Percentiles rank a stretch among this genome's conserved stretches.
These are phyloP conservation scores for Fusarium ambrosium DNA, from an alignment of 2,329 filamentous ascomycete species.

Conservation along the genomic window DNA sequence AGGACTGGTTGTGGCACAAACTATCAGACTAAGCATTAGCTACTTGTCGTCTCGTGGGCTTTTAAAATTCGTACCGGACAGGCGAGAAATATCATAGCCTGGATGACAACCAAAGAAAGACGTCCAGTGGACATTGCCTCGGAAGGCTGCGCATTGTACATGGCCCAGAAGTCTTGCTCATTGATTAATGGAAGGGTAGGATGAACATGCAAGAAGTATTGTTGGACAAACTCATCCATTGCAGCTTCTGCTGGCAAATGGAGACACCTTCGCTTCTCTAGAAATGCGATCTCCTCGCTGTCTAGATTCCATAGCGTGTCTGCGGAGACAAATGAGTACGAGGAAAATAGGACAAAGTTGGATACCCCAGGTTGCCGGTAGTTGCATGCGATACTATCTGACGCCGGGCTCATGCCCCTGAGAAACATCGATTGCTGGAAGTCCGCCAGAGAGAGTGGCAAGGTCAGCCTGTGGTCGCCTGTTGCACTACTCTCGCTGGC, in stretches of 20 bases:
- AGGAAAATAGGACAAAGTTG: background rate
- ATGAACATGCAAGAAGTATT: background rate
- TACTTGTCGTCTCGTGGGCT: background rate
- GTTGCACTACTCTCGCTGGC: background rate
- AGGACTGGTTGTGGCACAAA: background rate
- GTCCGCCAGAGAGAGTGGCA: background rate
- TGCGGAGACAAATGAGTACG: background rate
- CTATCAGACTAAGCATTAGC: background rate
- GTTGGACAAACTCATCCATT: background rate
- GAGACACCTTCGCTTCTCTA: background rate
- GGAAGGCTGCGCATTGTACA: background rate
- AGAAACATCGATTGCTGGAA: background rate
- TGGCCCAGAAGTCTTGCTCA: background rate
- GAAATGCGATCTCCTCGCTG: background rate
- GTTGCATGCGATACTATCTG: background rate
- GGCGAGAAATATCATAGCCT: background rate
- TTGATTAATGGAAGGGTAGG: background rate
- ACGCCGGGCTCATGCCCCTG: background rate
- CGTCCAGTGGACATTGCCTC: background rate
- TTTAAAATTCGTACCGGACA: background rate
- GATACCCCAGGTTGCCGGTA: background rate
- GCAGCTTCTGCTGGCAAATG: background rate
- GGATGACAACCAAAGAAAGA: background rate
- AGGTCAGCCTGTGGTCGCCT: background rate
- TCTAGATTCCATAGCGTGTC: background rate